Base-by-base conservation (phyloP, 1,139 yeast genomes). In the Diutina mesorugosa region DNA sequence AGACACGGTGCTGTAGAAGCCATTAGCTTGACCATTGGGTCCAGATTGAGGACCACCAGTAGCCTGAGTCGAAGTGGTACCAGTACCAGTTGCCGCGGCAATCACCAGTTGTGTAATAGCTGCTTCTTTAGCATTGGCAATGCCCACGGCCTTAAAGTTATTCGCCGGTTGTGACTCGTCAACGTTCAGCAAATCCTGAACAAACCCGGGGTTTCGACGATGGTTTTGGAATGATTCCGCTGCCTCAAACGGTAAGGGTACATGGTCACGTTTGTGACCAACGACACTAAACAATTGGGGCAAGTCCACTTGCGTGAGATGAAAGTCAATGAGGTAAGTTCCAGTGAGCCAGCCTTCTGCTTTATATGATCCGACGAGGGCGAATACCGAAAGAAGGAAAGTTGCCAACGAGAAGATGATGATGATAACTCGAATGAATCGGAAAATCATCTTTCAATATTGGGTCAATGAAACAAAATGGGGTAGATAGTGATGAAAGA, bases 341-440 rank as follows among this genome's bases (percentile, higher is more conserved):
- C 63, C 61, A 8, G 77, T 74, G 51, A 76, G 66, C 60, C 70
- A 73, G 4, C 63, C 45, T 52, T 69, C 67, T 56, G 73, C 72
- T 53, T 67, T 66, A 61, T 73, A 75, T 1, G 79, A 73, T 1
- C 80, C 79, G n/a, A 73, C 66, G 10, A 76, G 56, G 6, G 77
- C 78, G 66, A 76, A 74, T 1, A 68, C 64, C 14, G 76, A 66
- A 30, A 74, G 66, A n/a, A 74, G 56, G 1, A 71, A 63, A 6
- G 69, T 66, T 21, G 72, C 75, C 16, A 73, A 56, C 16, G 79
- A 69, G 55, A 74, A 67, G 32, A 74, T 57, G 26, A 75, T 65
- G 52, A 75, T 65, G 21, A 74, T 57, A 47, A 69, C 63, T 58
- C 80, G 65, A 59, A 75, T 73, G 47, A 72, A 57, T 57, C 67